Conservation (phyloP, 2,329 filamentous ascomycete genomes). For the Annulohypoxylon truncatum region DNA sequence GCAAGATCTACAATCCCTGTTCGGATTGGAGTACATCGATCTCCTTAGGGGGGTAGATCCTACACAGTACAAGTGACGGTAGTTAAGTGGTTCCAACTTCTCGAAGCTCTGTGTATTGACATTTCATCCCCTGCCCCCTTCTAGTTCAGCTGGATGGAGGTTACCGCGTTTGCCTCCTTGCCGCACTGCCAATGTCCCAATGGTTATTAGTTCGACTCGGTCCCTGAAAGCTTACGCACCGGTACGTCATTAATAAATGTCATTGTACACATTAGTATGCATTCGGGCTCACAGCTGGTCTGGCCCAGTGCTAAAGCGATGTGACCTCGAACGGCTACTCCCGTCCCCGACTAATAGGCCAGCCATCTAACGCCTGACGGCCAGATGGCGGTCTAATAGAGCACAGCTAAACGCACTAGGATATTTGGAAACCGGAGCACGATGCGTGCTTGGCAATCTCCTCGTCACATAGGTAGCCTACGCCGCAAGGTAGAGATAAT, state of each 20-base stretch:
- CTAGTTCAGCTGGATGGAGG: slow-evolving; percentile 36
- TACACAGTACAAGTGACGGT: slow-evolving; percentile 35
- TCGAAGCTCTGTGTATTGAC: slow-evolving; percentile 27
- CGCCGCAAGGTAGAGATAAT: slow-evolving; percentile 1
- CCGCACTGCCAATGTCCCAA: slow-evolving; percentile 4
- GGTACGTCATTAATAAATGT: slow-evolving; percentile 36
- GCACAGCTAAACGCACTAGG: slow-evolving; percentile 2
- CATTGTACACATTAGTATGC: slow-evolving; percentile 17
- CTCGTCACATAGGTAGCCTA: background rate
- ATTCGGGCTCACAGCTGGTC: slow-evolving; percentile 20
- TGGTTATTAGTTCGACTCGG: slow-evolving; percentile 26
- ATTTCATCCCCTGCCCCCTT: slow-evolving; percentile 18
- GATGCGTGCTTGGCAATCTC: slow-evolving; percentile 5
- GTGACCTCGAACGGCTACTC: slow-evolving; percentile 39
- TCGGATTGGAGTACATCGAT: slow-evolving; percentile 39
- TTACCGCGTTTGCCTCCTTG: slow-evolving; percentile 31
- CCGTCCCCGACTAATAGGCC: slow-evolving; percentile 26
- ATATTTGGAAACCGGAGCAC: slow-evolving; percentile 19
- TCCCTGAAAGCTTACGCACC: slow-evolving; percentile 33
- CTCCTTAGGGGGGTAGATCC: slow-evolving; percentile 32
- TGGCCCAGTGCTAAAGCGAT: slow-evolving; percentile 30
- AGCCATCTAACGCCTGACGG: slow-evolving; percentile 11
- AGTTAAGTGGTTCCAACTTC: slow-evolving; percentile 22
- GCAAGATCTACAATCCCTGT: slow-evolving; percentile 39
- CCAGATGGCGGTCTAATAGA: slow-evolving; percentile 22